Percentiles rank a stretch among this genome's conserved stretches.
Conservation (phyloP, 352 stramenopile genomes). For the Globisporangium emineosum region DNA sequence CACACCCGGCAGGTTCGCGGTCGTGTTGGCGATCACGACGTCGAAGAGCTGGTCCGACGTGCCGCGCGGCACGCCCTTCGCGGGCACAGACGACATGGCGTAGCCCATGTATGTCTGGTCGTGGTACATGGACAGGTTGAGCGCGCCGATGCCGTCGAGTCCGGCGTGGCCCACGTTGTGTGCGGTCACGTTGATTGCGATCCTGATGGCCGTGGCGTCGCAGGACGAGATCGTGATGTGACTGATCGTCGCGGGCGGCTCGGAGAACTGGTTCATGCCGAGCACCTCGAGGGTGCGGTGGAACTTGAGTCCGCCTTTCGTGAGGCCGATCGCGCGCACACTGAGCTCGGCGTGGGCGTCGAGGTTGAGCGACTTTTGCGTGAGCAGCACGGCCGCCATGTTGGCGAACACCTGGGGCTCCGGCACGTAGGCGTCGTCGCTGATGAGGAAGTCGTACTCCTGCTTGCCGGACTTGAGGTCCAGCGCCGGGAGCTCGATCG, state of each 20-base stretch:
- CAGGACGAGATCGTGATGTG: background rate
- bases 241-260: background rate
- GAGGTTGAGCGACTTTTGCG: background rate
- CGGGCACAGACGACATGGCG: background rate
- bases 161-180: background rate
- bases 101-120: background rate
- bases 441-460: slow-evolving; percentile 1
- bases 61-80: background rate
- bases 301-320: background rate
- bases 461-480: background rate
- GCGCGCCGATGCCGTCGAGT: background rate
- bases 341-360: background rate
- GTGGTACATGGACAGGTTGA: background rate
- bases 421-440: background rate
- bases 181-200: background rate
- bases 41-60: background rate
- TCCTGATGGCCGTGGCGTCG: background rate
- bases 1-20: background rate
- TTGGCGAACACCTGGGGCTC: background rate
- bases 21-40: background rate
- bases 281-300: background rate
- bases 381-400: background rate
- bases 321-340: background rate
- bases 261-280: background rate
- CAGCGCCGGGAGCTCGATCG: background rate